Conservation (phyloP, 176 grass and related monocot genomes). For the Carex parvula region DNA sequence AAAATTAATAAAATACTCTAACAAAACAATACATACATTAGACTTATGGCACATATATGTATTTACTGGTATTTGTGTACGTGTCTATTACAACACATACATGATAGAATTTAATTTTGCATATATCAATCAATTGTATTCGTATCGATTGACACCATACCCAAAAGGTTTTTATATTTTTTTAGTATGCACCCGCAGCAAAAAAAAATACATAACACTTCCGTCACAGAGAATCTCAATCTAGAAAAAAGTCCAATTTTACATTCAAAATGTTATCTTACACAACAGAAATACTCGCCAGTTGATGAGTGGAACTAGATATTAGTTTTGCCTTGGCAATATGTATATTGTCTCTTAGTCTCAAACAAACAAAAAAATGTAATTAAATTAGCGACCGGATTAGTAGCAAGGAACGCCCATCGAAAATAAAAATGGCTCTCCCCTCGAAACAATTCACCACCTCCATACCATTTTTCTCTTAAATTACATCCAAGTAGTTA, state of each 20-base stretch:
- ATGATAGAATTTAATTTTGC: not conserved
- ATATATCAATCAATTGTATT: not conserved
- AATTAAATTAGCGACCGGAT: not conserved
- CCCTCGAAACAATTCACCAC: not conserved
- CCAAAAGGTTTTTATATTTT: too few species aligned
- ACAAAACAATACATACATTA: not conserved
- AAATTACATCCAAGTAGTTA: not conserved
- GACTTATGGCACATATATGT: not conserved
- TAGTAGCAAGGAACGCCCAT: slow-evolving; percentile 17
- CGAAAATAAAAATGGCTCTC: not conserved
- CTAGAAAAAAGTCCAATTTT: not conserved
- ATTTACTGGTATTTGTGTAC: not conserved
- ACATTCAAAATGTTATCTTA: not conserved
- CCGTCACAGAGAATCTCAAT: not conserved
- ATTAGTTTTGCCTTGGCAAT: not conserved
- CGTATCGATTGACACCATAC: not conserved
- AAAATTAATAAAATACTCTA: not conserved
- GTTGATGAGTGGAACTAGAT: slow-evolving; percentile 1
- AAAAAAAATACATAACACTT: not conserved
- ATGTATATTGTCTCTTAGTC: not conserved
- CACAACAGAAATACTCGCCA: not conserved
- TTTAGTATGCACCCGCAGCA: too few species aligned
- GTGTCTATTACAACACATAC: not conserved
- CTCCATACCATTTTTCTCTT: not conserved
- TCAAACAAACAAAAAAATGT: not conserved